Base-by-base conservation (phyloP, 805 yeast species). In the Starmerella vitae region DNA sequence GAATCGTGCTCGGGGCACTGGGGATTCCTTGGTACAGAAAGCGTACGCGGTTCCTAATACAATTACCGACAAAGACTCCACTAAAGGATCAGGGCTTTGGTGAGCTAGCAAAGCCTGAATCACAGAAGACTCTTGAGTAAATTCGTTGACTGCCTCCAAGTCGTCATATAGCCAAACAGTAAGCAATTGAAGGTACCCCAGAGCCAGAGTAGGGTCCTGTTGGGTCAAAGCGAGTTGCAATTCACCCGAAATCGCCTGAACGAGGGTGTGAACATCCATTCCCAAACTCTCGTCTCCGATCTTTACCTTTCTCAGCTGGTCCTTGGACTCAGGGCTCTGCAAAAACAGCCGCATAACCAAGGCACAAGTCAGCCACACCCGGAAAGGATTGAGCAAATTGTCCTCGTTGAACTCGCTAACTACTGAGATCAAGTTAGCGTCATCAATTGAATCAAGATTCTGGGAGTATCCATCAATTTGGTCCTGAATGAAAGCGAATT, bases 21-120 rank as follows among this genome's bases (percentile, higher is more conserved):
- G 66, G 0, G 96, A 83, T 2, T 60, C 59, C 14, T 60, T 61
- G 4, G 75, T 57, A 13, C 77, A 65, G 54, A 86, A 88, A 44
- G 85, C 96, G 54, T 82, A 91, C 1, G 75, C 66, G 2, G 79
- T 66, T 28, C 95, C 95, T 9, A 91, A 54, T 19, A 86, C 59
- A 18, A 78, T 62, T 0, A 82, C 67, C 3, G 78, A 68, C 68
- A 85, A 64, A 1, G 94, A 86, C 53, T 81, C 83, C 0, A 77
- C 71, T 8, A 80, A 57, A 3, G 72, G 61, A 37, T 69, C 56
- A 21, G 68, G 71, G 1, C 74, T 67, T 9, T 83, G 63, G 42
- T 73, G 78, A 1, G 86, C 71, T 3, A 88, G 57, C 8, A 88
- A 59, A 0, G 88, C 70, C 45, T 72, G 78, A 4, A 81, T 55